Percentiles rank a stretch among this genome's conserved stretches.
phyloP scores from a whole-genome alignment of 1,284 basidiomycete genomes.

The Peniophora sp. region DNA sequence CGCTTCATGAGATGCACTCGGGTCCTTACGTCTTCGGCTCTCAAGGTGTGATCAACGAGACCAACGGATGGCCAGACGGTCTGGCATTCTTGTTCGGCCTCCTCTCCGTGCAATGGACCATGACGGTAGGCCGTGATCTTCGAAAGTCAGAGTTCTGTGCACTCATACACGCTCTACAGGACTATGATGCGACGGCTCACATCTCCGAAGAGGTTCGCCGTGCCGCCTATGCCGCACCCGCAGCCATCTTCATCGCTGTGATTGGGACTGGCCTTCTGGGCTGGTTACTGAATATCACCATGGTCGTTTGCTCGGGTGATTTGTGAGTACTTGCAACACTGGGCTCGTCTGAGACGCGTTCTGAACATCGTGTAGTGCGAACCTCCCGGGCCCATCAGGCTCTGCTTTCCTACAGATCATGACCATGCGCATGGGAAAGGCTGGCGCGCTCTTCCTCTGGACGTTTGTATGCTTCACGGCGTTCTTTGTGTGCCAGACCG shows the following conservation, averaged over 20 bases:
- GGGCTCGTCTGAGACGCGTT: background rate
- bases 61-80: slow-evolving; percentile 75
- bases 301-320: slow-evolving; percentile 77
- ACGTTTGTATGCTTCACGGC: slow-evolving; percentile 75
- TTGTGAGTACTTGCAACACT: slow-evolving; percentile 31
- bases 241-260: slow-evolving; percentile 86
- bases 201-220: slow-evolving; percentile 91
- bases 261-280: slow-evolving; percentile 78
- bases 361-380: slow-evolving; percentile 29
- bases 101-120: slow-evolving; percentile 88
- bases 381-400: slow-evolving; percentile 57
- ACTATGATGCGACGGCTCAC: slow-evolving; percentile 77
- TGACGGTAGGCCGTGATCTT: slow-evolving; percentile 42
- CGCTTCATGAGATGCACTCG: slow-evolving; percentile 73
- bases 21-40: slow-evolving; percentile 75
- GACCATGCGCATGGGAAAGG: slow-evolving; percentile 63
- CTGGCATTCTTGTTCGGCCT: slow-evolving; percentile 85
- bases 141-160: background rate
- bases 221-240: slow-evolving; percentile 76
- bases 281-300: slow-evolving; percentile 77
- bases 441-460: slow-evolving; percentile 71
- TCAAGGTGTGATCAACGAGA: slow-evolving; percentile 60
- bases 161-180: slow-evolving; percentile 22
- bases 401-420: slow-evolving; percentile 75
- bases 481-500: slow-evolving; percentile 77